A percentile compares a stretch with the other conserved stretches of the same genome.
phyloP scores from a whole-genome alignment of 257 asterid species.

The Fraxinus quadrangulata region DNA sequence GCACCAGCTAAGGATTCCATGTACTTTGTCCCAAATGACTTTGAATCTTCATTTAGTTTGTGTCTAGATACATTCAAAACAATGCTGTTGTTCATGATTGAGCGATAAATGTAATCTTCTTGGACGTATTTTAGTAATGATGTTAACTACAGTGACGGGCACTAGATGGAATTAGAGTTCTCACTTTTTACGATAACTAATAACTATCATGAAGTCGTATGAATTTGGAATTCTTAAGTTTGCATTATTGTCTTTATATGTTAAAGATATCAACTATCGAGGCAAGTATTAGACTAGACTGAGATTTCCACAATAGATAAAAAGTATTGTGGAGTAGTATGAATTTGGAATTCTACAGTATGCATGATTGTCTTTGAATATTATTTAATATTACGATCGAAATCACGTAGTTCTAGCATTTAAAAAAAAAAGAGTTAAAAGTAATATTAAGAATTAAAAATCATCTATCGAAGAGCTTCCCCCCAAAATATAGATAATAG shows the following conservation, averaged over 20 bases:
- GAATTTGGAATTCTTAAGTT: neutral
- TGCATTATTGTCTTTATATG: neutral
- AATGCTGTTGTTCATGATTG: slow-evolving; percentile 15
- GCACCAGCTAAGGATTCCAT: slow-evolving; percentile 1
- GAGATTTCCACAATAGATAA: neutral
- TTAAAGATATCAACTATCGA: neutral
- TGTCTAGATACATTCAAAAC: slow-evolving; percentile 42
- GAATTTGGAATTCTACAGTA: neutral
- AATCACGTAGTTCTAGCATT: too few species aligned
- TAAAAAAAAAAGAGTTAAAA: too few species aligned
- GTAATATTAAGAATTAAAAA: too few species aligned
- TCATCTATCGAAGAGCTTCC: neutral
- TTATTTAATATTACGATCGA: too few species aligned
- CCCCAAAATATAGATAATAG: too few species aligned
- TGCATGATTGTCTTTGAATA: neutral
- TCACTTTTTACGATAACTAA: neutral
- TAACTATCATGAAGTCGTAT: neutral
- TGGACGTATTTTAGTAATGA: slow-evolving; percentile 2
- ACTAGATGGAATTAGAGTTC: neutral
- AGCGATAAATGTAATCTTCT: slow-evolving; percentile 7
- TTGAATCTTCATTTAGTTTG: slow-evolving; percentile 30
- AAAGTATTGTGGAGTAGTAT: neutral
- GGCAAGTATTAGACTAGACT: neutral
- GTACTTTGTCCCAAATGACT: slow-evolving; percentile 12
- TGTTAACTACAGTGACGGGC: neutral